Base-by-base conservation (phyloP, 2,329 filamentous ascomycete genomes). In the Bipolaris cookei region DNA sequence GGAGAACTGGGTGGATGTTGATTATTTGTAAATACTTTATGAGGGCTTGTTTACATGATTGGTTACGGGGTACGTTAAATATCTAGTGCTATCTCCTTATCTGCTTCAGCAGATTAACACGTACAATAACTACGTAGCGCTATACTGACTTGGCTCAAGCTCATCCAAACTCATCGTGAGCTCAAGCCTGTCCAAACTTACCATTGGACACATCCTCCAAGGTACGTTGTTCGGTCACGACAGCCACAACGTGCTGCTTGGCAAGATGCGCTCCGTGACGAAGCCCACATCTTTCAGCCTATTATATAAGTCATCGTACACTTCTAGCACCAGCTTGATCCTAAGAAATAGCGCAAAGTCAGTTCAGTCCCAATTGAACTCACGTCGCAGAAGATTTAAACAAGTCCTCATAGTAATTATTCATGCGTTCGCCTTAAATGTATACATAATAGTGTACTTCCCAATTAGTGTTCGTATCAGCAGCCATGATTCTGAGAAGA, bases 1-100 rank as follows among this genome's bases (percentile, higher is more conserved):
- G 30, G 65, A 65, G 47, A 21, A 37, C 1, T 68, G 65, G 64
- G 59, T 68, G 4, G 64, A 68, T 42, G n/a, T 44, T 14, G 44
- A 45, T 2, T 68, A 56, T 2, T 56, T 56, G 41, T 56, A 56
- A 28, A 41, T 6, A n/a, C 6, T 14, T 20, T 5, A 25, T 38
- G 13, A 18, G 7, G 18, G 30, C 4, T 6, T 21, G 16, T 14
- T 13, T 14, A 30, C 32, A 16, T 6, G 3, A 4, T 44, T 4
- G 8, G 5, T 16, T 16, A 30, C 10, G 13, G 8, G 6, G 6
- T 16, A 7, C 10, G 13, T 3, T 5, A 16, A 34, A 14, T 5
- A 10, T 20, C 10, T 16, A 38, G 8, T 8, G 5, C 42, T 18
- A 18, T 30, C 1, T 18, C 4, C n/a, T 34, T 0, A 20, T 1